These are phyloP conservation scores for Paxillus involutus DNA, from an alignment of 768 basidiomycete genomes.

Conservation along the genomic window DNA sequence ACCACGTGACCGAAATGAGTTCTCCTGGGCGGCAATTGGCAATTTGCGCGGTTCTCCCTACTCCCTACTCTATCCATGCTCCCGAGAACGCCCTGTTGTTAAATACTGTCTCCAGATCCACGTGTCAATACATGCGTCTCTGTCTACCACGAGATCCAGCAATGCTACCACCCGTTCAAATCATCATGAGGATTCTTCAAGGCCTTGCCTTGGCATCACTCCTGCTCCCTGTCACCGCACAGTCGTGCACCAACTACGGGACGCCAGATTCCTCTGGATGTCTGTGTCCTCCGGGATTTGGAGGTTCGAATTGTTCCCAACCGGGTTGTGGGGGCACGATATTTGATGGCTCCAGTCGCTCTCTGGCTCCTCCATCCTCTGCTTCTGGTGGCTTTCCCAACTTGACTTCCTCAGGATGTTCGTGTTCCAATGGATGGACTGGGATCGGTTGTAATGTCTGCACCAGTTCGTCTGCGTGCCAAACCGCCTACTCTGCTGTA, in stretches of 20 bases:
- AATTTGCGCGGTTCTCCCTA: too few species aligned
- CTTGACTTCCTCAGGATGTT: constrained; percentile 63
- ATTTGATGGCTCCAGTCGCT: constrained; percentile 65
- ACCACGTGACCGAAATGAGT: too few species aligned
- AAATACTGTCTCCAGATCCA: too few species aligned
- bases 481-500: constrained; percentile 52
- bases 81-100: too few species aligned
- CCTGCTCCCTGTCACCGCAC: constrained; percentile 15
- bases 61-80: too few species aligned
- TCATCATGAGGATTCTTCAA: neutral
- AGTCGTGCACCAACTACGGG: constrained; percentile 29
- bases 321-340: constrained; percentile 82
- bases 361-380: constrained; percentile 43
- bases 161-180: constrained; percentile 9
- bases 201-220: constrained; percentile 12
- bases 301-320: constrained; percentile 65
- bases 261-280: constrained; percentile 39
- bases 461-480: constrained; percentile 62
- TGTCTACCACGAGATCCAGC: neutral
- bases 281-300: constrained; percentile 81
- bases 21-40: too few species aligned
- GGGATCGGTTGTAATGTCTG: constrained; percentile 85
- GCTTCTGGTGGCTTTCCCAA: constrained; percentile 53
- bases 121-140: too few species aligned
- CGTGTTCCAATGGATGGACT: constrained; percentile 73